Evolutionary conservation across 2,329 filamentous ascomycete genomes (phyloP).

Genomic region (Xylariales sp.): DNA sequence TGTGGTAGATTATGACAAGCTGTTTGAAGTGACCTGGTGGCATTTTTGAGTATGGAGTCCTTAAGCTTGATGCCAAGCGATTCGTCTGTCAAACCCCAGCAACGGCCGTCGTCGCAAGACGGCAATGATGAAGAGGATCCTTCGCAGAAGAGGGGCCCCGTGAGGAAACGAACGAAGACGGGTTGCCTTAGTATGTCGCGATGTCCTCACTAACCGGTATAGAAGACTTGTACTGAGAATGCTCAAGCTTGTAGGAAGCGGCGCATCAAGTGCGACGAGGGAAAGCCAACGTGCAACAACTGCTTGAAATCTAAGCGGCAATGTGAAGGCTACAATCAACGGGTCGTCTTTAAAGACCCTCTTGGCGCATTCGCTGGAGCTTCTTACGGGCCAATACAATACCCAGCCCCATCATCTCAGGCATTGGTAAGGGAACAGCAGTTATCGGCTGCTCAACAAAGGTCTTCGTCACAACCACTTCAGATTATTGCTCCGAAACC

Average conservation of each 20-base stretch:
- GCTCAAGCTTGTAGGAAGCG: constrained; percentile 85
- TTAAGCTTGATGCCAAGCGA: constrained; percentile 42
- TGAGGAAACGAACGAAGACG: constrained; percentile 85
- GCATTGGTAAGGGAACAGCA: constrained; percentile 58
- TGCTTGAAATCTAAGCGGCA: constrained; percentile 87
- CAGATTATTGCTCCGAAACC: constrained; percentile 66
- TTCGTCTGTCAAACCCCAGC: constrained; percentile 45
- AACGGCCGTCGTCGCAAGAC: constrained; percentile 50
- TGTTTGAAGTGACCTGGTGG: constrained; percentile 6
- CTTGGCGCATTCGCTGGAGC: constrained; percentile 67
- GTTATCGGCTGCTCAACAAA: constrained; percentile 56
- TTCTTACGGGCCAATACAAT: constrained; percentile 59
- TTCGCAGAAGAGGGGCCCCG: constrained; percentile 60
- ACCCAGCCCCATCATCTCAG: constrained; percentile 58
- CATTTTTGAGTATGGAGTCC: constrained; percentile 47
- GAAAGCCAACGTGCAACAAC: constrained; percentile 82
- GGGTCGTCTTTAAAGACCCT: constrained; percentile 82
- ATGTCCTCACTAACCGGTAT: constrained; percentile 13
- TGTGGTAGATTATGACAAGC: constrained; percentile 32
- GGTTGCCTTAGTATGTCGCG: constrained; percentile 82
- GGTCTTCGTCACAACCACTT: constrained; percentile 54
- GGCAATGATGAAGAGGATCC: constrained; percentile 54
- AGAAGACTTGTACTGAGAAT: constrained; percentile 37
- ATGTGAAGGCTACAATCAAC: constrained; percentile 86
- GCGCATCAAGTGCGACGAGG: constrained; percentile 97